Conservation (phyloP, 1,284 basidiomycete genomes). For the Pseudozyma sp. region DNA sequence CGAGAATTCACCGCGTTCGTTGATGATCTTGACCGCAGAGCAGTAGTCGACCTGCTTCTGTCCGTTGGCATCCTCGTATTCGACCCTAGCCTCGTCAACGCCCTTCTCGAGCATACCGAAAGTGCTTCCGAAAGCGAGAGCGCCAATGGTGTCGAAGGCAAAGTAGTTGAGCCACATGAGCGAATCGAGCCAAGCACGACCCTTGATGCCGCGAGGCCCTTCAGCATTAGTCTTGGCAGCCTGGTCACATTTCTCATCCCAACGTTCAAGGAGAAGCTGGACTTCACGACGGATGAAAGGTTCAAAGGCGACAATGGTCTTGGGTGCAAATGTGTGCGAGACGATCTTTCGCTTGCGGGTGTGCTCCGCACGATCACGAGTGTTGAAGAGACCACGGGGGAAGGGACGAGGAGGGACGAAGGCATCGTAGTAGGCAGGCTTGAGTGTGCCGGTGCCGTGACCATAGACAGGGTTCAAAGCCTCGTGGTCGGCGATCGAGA, state of each 20-base stretch:
- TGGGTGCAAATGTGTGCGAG: conserved; percentile 81
- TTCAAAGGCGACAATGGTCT: conserved; percentile 60
- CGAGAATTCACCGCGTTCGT: conserved; percentile 87
- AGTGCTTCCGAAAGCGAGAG: conserved; percentile 70
- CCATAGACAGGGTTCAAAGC: conserved; percentile 53
- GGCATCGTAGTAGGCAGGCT: conserved; percentile 77
- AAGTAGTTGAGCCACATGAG: conserved; percentile 78
- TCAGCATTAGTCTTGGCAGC: conserved; percentile 40
- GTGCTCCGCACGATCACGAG: conserved; percentile 82
- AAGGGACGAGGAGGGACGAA: conserved; percentile 72
- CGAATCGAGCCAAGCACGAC: conserved; percentile 71
- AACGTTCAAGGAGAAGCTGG: conserved; percentile 58
- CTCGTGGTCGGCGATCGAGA: conserved; percentile 79
- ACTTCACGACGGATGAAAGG: conserved; percentile 62
- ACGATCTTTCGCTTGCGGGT: conserved; percentile 89
- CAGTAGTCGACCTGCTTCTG: conserved; percentile 72
- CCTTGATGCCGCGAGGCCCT: conserved; percentile 56
- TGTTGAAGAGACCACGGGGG: conserved; percentile 79
- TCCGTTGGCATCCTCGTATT: conserved; percentile 72
- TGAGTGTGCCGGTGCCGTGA: conserved; percentile 57
- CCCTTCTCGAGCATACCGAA: conserved; percentile 88
- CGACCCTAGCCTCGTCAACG: conserved; percentile 77
- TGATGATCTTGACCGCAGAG: conserved; percentile 86
- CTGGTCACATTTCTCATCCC: conserved; percentile 60
- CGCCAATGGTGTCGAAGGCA: conserved; percentile 75